These are phyloP conservation scores for Eutrema yunnanense DNA, from an alignment of 345 rosid species.

Conservation along the genomic window DNA sequence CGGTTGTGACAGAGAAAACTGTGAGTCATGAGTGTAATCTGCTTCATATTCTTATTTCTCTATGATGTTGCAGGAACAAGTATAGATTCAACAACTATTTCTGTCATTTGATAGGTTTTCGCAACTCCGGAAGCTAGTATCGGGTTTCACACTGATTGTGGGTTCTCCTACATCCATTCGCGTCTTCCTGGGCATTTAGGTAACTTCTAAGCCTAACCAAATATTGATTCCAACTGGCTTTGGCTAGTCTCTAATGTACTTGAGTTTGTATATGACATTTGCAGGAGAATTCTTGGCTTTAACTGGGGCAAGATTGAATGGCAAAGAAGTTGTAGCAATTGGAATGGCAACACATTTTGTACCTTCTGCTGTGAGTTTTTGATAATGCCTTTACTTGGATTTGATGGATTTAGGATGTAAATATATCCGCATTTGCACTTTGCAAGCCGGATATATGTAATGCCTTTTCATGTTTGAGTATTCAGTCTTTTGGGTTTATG, in stretches of 20 bases:
- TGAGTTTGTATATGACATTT: neutral
- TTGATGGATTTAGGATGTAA: neutral
- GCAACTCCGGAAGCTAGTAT: slow-evolving; percentile 93
- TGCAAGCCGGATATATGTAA: neutral
- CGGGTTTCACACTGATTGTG: slow-evolving; percentile 91
- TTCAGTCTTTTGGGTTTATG: neutral
- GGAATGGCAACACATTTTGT: slow-evolving; percentile 92
- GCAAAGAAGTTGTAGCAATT: slow-evolving; percentile 71
- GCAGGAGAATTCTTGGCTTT: slow-evolving; percentile 89
- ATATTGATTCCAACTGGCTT: neutral
- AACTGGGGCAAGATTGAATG: slow-evolving; percentile 79
- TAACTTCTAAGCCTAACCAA: slow-evolving; percentile 31
- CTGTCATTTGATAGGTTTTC: slow-evolving; percentile 47
- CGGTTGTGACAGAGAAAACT: slow-evolving; percentile 90
- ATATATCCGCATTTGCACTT: neutral
- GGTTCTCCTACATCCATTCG: slow-evolving; percentile 82
- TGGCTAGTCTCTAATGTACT: slow-evolving; percentile 5
- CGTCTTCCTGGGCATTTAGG: slow-evolving; percentile 85
- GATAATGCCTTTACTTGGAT: neutral
- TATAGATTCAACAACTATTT: neutral
- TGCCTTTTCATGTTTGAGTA: neutral
- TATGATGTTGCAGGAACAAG: neutral
- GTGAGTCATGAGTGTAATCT: slow-evolving; percentile 35
- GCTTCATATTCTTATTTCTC: neutral
- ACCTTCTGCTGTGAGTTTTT: slow-evolving; percentile 56